Percentiles rank a stretch among this genome's conserved stretches.
These are phyloP conservation scores for Labyrinthula sp. DNA, from an alignment of 352 stramenopile genomes.

Conservation along the genomic window DNA sequence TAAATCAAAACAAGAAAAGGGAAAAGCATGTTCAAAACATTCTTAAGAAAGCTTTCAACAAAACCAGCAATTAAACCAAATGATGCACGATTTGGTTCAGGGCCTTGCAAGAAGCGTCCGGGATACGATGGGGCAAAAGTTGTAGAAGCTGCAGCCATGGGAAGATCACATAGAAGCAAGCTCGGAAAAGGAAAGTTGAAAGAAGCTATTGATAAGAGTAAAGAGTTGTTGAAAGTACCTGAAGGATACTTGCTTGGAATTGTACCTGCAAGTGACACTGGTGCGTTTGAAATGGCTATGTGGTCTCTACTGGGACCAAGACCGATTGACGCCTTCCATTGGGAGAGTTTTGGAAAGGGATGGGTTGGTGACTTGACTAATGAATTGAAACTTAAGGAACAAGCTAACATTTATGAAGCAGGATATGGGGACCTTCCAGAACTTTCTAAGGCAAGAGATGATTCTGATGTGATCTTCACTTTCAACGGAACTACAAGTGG, in stretches of 20 bases:
- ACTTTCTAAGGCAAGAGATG: constrained; percentile 64
- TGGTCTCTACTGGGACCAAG: constrained; percentile 85
- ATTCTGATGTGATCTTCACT: constrained; percentile 93
- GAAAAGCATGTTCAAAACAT: too few species aligned
- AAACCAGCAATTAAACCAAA: constrained; percentile 44
- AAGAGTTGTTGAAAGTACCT: constrained; percentile 73
- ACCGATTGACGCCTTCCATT: constrained; percentile 54
- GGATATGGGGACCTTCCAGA: constrained; percentile 87
- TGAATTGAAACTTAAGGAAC: constrained; percentile 73
- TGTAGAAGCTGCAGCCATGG: constrained; percentile 57
- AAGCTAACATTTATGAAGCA: constrained; percentile 37
- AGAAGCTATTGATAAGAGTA: constrained; percentile 77
- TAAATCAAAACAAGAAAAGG: too few species aligned
- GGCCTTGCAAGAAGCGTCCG: constrained; percentile 93
- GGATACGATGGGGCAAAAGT: too few species aligned
- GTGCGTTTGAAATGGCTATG: constrained; percentile 98
- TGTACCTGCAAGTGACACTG: constrained; percentile 89
- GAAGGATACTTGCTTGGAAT: constrained; percentile 82
- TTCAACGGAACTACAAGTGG: constrained; percentile 96
- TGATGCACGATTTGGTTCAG: constrained; percentile 84
- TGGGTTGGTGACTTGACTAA: constrained; percentile 82
- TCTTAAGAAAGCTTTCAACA: too few species aligned
- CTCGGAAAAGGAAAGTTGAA: constrained; percentile 83
- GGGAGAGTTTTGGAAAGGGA: constrained; percentile 54
- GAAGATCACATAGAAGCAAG: constrained; percentile 83